Evolutionary conservation across 305 asterid genomes (phyloP), one percentile per base, ranked within the genome.

Genomic region (Plantago coronopus): DNA sequence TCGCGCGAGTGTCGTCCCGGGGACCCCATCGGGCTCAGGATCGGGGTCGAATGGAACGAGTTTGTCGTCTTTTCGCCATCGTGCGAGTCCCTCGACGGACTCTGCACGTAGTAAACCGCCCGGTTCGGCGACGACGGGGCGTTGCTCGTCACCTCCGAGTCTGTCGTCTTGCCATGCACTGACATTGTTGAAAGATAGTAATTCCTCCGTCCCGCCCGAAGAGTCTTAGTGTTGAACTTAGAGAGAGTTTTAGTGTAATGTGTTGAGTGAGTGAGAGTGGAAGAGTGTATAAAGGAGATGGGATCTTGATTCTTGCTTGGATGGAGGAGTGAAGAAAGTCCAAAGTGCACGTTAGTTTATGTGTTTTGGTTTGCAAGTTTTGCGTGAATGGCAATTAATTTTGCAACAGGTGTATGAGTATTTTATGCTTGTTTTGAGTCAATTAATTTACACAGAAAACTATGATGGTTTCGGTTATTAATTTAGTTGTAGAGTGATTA

Each of bases 1-100:
- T 83, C 87, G 0, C 98, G 84, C 5, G 98, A 88, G 18, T 88
- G 96, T 19, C 79, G 95, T 10, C 96, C 96, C 46, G 98, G 98
- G 0, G 98, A 91, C 2, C 93, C 98, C 86, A 79, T 74, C n/a
- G 98, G 96, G 68, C 95, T 86, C 48, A 84, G 76, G 0, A 82
- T 77, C 53, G 98, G 98, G 16, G 95, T 91, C 9, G 95, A 88
- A 61, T 84, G 98, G 74, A 85, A 88, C 0, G 98, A 91, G 44
- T 88, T 84, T 1, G 94, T 82, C 5, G 98, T 91, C 81, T 91
- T 91, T 67, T 88, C 98, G 2, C 96, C 96, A 51, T 91, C 97
- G 69, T 91, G 96, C 0, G 98, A 88, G 73, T 91, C 98, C 57
- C 98, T 48, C 9, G 98, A 91, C 21, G 98, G 96, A 48, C 94